Conservation (phyloP, 2,329 filamentous ascomycete genomes). For the Talaromyces marneffei region DNA sequence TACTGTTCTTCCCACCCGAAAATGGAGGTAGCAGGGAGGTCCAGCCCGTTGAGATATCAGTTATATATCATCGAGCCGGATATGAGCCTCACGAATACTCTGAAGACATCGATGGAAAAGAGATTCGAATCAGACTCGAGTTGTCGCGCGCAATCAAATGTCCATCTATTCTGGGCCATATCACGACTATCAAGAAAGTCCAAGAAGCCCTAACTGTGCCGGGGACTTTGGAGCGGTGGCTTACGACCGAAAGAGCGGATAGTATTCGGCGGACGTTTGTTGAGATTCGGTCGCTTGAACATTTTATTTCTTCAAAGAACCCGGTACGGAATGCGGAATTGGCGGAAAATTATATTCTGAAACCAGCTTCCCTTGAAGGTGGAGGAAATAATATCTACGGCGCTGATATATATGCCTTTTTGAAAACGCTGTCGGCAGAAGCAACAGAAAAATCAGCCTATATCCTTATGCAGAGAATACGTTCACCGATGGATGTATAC, state of each 20-base stretch:
- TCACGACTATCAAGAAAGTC: constrained; percentile 41
- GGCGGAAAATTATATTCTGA: constrained; percentile 34
- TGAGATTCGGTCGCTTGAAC: constrained; percentile 30
- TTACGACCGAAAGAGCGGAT: constrained; percentile 24
- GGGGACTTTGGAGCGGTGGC: constrained; percentile 30
- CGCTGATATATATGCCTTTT: constrained; percentile 31
- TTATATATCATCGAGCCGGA: constrained; percentile 42
- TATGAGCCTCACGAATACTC: constrained; percentile 40
- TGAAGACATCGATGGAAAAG: constrained; percentile 15
- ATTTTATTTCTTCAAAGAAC: background rate
- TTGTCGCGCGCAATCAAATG: constrained; percentile 41
- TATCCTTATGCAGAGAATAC: constrained; percentile 39
- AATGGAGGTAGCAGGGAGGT: constrained; percentile 12
- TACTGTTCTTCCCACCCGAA: constrained; percentile 33
- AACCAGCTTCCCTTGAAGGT: constrained; percentile 40
- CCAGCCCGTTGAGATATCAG: constrained; percentile 34
- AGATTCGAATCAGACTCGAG: constrained; percentile 32
- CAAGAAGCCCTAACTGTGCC: constrained; percentile 36
- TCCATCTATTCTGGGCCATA: constrained; percentile 38
- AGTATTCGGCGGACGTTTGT: constrained; percentile 33
- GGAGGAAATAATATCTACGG: constrained; percentile 42
- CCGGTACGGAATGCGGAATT: constrained; percentile 21
- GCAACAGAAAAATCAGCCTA: constrained; percentile 27
- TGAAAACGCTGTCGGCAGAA: constrained; percentile 21
- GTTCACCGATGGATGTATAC: constrained; percentile 22